These are phyloP conservation scores for Sicyos baderoa DNA, from an alignment of 306 rosid species.

Conservation along the genomic window DNA sequence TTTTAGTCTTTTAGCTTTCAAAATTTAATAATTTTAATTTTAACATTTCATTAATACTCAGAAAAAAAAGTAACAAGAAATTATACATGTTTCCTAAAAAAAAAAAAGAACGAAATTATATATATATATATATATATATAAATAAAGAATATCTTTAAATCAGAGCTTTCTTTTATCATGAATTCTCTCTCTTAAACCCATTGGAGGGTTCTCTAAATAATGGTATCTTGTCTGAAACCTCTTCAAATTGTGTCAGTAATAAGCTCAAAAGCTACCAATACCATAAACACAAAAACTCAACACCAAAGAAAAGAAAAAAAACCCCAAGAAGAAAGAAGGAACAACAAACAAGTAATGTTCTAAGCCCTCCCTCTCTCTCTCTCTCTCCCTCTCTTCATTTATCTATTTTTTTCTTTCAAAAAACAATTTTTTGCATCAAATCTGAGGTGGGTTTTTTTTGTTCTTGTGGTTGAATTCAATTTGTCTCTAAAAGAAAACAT, in stretches of 20 bases:
- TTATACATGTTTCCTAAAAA: too few species aligned
- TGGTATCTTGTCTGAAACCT: conserved; percentile 14
- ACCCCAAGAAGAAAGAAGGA: background rate
- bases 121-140: too few species aligned
- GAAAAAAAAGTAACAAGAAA: too few species aligned
- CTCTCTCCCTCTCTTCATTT: background rate
- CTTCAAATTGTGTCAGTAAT: conserved; percentile 10
- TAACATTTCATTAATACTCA: too few species aligned
- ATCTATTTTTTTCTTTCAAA: background rate
- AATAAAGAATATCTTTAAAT: conserved; percentile 1
- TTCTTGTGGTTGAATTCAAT: background rate
- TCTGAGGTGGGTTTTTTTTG: conserved; percentile 1
- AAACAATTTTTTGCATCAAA: background rate
- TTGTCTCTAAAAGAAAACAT: background rate
- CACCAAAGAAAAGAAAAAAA: too few species aligned
- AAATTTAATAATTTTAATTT: too few species aligned
- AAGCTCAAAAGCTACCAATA: background rate
- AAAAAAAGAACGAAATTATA: background rate
- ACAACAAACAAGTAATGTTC: background rate
- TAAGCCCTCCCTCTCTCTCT: background rate
- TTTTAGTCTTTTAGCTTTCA: too few species aligned
- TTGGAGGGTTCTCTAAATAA: conserved; percentile 14
- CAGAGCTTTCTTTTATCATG: background rate
- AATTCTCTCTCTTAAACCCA: conserved; percentile 16
- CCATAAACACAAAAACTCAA: background rate